These are phyloP conservation scores for Aspergillus bombycis DNA, from an alignment of 2,329 filamentous ascomycete species.

Conservation along the genomic window DNA sequence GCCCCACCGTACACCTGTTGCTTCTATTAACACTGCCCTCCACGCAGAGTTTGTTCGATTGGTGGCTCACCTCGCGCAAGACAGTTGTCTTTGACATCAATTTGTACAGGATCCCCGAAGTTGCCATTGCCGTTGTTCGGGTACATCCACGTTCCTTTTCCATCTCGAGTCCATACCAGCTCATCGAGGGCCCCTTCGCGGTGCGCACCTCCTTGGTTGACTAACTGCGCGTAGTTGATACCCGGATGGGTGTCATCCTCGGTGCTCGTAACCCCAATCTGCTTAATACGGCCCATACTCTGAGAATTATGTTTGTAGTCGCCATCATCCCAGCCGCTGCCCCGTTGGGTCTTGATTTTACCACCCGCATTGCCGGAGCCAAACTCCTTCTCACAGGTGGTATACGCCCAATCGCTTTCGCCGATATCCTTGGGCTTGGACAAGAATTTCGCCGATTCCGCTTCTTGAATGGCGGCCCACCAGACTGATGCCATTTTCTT, in stretches of 20 bases:
- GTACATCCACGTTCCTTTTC: background rate
- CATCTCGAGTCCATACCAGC: background rate
- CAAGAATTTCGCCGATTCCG: slow-evolving; percentile 20
- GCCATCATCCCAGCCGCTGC: background rate
- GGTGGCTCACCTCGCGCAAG: background rate
- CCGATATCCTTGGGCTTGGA: slow-evolving; percentile 5
- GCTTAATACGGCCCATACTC: background rate
- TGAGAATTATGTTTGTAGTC: background rate
- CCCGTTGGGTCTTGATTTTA: background rate
- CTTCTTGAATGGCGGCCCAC: slow-evolving; percentile 30
- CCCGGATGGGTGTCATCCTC: background rate
- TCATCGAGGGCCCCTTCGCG: slow-evolving; percentile 3
- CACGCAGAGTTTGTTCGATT: background rate
- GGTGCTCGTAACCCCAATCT: background rate
- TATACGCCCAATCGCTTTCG: background rate
- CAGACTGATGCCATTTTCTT: slow-evolving; percentile 32
- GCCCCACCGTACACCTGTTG: background rate
- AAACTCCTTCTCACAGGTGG: background rate
- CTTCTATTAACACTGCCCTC: background rate
- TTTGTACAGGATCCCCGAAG: background rate
- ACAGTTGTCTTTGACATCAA: background rate
- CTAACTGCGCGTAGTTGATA: background rate
- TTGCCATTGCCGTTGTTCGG: background rate
- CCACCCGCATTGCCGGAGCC: background rate
- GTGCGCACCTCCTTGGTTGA: background rate